Base-by-base conservation (phyloP, 345 rosid species). In the Citrus inodora region DNA sequence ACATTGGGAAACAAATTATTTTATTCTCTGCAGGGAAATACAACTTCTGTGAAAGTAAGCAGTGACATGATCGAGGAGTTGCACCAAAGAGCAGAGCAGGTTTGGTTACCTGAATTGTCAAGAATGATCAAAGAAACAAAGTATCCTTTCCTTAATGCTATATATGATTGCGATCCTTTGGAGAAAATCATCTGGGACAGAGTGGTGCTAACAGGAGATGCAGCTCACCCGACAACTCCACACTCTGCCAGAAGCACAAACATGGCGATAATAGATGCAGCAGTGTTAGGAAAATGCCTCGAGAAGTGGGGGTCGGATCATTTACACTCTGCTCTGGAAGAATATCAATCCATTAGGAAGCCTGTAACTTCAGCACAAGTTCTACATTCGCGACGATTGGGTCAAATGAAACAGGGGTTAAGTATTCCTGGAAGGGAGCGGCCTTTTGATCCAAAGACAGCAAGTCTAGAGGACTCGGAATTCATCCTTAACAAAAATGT, bases 201-300 rank as follows among this genome's bases (percentile, higher is more conserved):
- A 13, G 51, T 46, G 5, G 51, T 46, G 51, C 51, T 46, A 0
- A 46, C 51, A 46, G 97, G 96, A 33, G 98, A 94, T 53, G 93
- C 97, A 0, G 93, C 98, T 60, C 98, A 92, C 72, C 96, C 97
- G 8, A 86, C 88, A 5, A 88, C 91, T 51, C 97, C 97, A 71
- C 93, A 89, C 58, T 89, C 91, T 7, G 35, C 82, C 51, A 83
- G 96, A 83, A 94, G 97, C 80, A 92, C 93, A 55, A 94, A 91
- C 89, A 90, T 92, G 94, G 87, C 93, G 5, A 37, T 91, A 70
- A 32, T 86, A 35, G 98, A 92, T 79, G 93, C 96, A 4, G 89
- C 82, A 58, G 89, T 88, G 25, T 80, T 92, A 27, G 94, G 94
- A 17, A 82, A 87, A 65, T 90, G 94, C 85, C 79, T 92, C 30